Percentiles rank a stretch among this genome's conserved stretches.
phyloP scores from a whole-genome alignment of 2,329 filamentous ascomycete genomes.

The Teratosphaeriaceae sp. region DNA sequence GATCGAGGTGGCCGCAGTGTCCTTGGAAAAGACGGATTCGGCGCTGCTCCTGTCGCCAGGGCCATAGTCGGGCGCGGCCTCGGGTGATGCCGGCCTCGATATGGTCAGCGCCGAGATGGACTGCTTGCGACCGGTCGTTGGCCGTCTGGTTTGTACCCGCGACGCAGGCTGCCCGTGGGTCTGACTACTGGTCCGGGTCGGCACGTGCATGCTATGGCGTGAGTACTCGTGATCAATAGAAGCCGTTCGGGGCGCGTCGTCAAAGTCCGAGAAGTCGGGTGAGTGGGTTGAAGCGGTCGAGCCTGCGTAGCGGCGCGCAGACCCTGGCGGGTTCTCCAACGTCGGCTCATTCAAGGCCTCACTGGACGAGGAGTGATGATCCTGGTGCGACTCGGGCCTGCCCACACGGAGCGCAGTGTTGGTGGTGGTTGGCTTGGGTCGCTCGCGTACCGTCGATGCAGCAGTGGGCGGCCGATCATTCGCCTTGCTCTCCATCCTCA shows the following conservation, averaged over 20 bases:
- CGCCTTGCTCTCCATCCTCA: slow-evolving; percentile 5
- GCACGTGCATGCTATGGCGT: slow-evolving; percentile 17
- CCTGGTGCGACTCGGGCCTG: not conserved
- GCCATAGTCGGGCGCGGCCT: slow-evolving; percentile 13
- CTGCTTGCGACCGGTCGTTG: slow-evolving; percentile 1
- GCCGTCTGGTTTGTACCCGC: not conserved
- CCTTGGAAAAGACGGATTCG: slow-evolving; percentile 30
- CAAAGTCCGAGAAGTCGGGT: slow-evolving; percentile 19
- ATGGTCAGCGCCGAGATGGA: not conserved
- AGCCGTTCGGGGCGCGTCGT: slow-evolving; percentile 14
- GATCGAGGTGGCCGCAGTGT: slow-evolving; percentile 31
- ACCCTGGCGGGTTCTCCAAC: slow-evolving; percentile 20
- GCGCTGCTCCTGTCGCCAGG: slow-evolving; percentile 27
- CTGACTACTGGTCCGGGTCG: slow-evolving; percentile 16
- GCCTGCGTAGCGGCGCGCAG: not conserved
- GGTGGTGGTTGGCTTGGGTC: not conserved
- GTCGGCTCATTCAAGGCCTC: slow-evolving; percentile 15
- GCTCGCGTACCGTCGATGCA: slow-evolving; percentile 2
- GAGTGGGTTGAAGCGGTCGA: slow-evolving; percentile 8
- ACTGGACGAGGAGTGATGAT: slow-evolving; percentile 2
- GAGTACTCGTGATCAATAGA: slow-evolving; percentile 10
- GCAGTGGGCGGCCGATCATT: slow-evolving; percentile 1
- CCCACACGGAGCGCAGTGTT: not conserved
- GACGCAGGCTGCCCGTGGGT: not conserved
- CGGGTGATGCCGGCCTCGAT: slow-evolving; percentile 10